Evolutionary conservation across 441 rosid species (phyloP).

Genomic region (Euphorbia schlechtendalii): DNA sequence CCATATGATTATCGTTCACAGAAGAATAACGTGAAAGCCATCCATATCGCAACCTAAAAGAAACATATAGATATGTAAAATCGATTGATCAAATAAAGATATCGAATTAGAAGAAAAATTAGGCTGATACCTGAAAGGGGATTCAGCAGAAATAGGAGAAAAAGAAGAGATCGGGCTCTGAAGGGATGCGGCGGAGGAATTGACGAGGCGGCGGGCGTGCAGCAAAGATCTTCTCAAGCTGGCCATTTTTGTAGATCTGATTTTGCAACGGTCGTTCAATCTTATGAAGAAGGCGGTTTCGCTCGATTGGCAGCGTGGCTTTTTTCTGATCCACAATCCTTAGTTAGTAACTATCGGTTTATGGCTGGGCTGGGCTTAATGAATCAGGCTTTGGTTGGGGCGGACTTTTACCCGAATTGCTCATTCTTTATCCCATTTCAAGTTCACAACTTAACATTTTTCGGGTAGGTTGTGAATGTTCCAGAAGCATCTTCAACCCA

Average conservation of each 20-base stretch:
- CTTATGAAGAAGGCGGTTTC: too few species aligned
- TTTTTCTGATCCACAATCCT: too few species aligned
- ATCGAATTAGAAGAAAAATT: neutral
- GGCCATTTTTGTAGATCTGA: constrained; percentile 29
- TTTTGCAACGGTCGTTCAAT: too few species aligned
- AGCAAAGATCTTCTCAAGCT: constrained; percentile 40
- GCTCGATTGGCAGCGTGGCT: too few species aligned
- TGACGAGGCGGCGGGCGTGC: constrained; percentile 36
- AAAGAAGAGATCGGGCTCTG: constrained; percentile 15
- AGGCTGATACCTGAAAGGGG: constrained; percentile 27
- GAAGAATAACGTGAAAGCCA: constrained; percentile 41
- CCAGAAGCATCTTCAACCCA: too few species aligned
- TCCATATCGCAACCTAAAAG: constrained; percentile 32
- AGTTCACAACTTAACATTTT: too few species aligned
- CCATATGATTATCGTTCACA: constrained; percentile 12
- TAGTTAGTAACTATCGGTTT: too few species aligned
- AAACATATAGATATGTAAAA: neutral
- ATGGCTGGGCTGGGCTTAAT: too few species aligned
- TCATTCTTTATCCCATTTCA: too few species aligned
- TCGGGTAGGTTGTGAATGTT: too few species aligned
- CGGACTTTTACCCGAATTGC: too few species aligned
- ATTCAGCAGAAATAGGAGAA: neutral
- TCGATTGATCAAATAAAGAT: neutral
- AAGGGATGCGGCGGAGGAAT: constrained; percentile 22
- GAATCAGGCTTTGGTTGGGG: too few species aligned